Conservation (phyloP, 305 asterid genomes). For the Fraxinus latifolia region DNA sequence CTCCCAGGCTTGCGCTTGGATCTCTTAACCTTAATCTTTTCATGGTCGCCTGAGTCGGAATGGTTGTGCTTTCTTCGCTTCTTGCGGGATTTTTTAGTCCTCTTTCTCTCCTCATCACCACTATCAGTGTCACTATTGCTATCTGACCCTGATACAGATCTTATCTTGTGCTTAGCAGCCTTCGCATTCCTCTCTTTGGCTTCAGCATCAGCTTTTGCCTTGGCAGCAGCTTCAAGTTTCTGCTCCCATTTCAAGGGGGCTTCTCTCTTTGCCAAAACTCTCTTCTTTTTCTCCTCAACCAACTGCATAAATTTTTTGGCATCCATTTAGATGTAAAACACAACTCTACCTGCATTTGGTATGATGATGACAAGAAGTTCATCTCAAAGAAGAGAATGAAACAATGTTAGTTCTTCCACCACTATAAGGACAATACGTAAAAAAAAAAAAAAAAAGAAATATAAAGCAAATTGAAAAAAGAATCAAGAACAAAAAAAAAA, state of each 20-base stretch:
- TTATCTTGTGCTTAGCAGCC: constrained; percentile 61
- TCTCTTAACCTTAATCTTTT: constrained; percentile 53
- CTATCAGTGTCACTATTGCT: constrained; percentile 43
- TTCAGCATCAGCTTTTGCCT: constrained; percentile 71
- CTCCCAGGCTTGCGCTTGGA: constrained; percentile 51
- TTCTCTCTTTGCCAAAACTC: constrained; percentile 83
- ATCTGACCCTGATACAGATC: constrained; percentile 51
- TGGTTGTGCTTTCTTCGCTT: constrained; percentile 56
- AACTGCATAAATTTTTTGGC: constrained; percentile 91
- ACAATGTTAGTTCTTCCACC: constrained; percentile 77
- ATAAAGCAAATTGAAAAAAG: background rate
- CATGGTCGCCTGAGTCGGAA: constrained; percentile 52
- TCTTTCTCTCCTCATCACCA: constrained; percentile 42
- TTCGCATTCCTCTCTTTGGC: constrained; percentile 58
- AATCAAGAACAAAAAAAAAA: background rate
- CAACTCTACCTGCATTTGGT: constrained; percentile 95
- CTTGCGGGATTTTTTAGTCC: constrained; percentile 52
- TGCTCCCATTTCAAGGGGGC: constrained; percentile 97
- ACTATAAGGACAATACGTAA: constrained; percentile 13
- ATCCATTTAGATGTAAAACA: constrained; percentile 67
- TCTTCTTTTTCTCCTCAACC: constrained; percentile 93
- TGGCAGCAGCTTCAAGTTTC: constrained; percentile 89
- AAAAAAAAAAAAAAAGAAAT: background rate
- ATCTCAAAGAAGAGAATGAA: constrained; percentile 98
- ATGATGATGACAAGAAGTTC: constrained; percentile 94